phyloP scores from a whole-genome alignment of 352 stramenopile species.

The Phytophthora cajani region DNA sequence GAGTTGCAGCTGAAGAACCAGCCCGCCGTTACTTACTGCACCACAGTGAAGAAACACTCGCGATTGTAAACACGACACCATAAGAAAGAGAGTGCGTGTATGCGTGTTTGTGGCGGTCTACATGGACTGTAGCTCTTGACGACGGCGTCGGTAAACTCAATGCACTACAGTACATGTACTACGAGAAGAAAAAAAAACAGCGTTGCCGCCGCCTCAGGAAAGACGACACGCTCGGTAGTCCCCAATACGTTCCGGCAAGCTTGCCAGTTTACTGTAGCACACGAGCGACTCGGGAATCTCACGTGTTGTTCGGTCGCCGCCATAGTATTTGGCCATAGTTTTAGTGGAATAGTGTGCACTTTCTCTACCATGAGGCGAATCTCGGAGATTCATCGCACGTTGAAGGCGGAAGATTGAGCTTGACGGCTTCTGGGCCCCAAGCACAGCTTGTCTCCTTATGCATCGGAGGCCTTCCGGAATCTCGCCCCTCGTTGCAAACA shows the following conservation, averaged over 20 bases:
- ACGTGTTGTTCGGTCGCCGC: not conserved
- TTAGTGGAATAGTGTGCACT: not conserved
- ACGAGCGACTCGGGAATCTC: not conserved
- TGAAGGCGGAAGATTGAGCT: conserved; percentile 29
- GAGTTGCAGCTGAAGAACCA: conserved; percentile 7
- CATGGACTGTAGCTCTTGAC: not conserved
- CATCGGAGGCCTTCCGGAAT: conserved; percentile 9
- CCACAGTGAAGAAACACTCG: not conserved
- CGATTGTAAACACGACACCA: not conserved
- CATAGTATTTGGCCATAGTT: not conserved
- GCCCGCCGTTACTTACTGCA: conserved; percentile 2
- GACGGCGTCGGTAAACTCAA: not conserved
- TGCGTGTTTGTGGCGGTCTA: not conserved
- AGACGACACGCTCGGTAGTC: not conserved
- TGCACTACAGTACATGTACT: not conserved
- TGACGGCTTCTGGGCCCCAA: not conserved
- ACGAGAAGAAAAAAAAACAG: too few relatives aligned
- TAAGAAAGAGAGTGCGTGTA: not conserved
- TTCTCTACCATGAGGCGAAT: conserved; percentile 14
- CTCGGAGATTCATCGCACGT: conserved; percentile 17
- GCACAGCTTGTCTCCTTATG: not conserved
- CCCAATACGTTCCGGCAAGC: not conserved
- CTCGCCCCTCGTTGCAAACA: conserved; percentile 8
- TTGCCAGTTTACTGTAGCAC: not conserved
- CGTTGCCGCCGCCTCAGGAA: not conserved